These are phyloP conservation scores for Agroathelia rolfsii DNA, from an alignment of 1,284 basidiomycete species.

Conservation along the genomic window DNA sequence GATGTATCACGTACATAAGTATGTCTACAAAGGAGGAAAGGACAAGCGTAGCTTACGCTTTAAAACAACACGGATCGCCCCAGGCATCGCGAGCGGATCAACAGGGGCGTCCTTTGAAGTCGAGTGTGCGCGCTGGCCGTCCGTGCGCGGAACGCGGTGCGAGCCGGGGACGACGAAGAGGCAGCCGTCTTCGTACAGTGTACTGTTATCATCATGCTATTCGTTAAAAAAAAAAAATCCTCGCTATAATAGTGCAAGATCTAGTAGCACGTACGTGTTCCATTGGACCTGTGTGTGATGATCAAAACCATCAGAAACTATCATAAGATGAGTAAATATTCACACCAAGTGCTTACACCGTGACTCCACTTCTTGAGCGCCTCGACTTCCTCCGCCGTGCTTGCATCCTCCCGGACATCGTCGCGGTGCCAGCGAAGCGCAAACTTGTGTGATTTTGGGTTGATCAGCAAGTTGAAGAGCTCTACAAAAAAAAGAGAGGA, in stretches of 20 bases:
- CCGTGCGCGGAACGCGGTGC: constrained; percentile 50
- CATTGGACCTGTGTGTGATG: constrained; percentile 54
- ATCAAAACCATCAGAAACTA: not conserved
- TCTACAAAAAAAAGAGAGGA: constrained; percentile 40
- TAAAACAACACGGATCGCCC: constrained; percentile 47
- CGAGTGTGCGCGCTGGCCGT: constrained; percentile 50
- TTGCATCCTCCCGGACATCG: constrained; percentile 58
- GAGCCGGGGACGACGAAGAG: constrained; percentile 68
- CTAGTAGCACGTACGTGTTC: constrained; percentile 52
- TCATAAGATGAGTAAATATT: constrained; percentile 1
- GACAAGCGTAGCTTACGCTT: constrained; percentile 34
- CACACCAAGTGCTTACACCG: constrained; percentile 39
- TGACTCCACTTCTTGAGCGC: constrained; percentile 56
- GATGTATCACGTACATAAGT: no score
- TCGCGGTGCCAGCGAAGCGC: constrained; percentile 80
- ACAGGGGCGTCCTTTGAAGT: constrained; percentile 42
- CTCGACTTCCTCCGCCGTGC: constrained; percentile 50
- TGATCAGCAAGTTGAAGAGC: constrained; percentile 73
- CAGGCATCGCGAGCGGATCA: constrained; percentile 63
- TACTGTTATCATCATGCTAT: constrained; percentile 40
- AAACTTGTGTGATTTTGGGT: constrained; percentile 59
- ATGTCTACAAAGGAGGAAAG: not conserved
- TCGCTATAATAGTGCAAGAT: not conserved
- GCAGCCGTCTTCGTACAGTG: constrained; percentile 66
- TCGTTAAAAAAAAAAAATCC: not conserved